Percentiles rank a stretch among this genome's conserved stretches.
Evolutionary conservation across 2,329 filamentous ascomycete genomes (phyloP).

Genomic region (Aspergillus sp.): DNA sequence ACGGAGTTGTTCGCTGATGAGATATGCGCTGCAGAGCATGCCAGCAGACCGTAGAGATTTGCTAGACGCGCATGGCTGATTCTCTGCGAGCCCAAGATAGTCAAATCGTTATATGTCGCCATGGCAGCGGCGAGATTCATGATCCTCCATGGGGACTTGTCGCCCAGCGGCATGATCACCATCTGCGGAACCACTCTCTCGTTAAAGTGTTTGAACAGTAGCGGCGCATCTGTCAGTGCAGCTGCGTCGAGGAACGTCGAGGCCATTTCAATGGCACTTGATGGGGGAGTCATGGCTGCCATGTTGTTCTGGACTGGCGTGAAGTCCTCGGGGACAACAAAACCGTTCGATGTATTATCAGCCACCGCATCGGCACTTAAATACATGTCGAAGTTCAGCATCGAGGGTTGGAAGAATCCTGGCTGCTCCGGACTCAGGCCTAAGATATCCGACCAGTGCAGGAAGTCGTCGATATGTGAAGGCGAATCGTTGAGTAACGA

Average conservation of each 20-base stretch:
- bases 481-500: conserved; percentile 19
- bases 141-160: conserved; percentile 36
- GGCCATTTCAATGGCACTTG: not conserved
- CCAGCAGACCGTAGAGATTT: conserved; percentile 31
- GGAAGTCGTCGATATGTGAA: conserved; percentile 28
- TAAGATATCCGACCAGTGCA: conserved; percentile 36
- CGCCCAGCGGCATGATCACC: conserved; percentile 29
- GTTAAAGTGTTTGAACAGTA: conserved; percentile 32
- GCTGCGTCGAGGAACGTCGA: conserved; percentile 10
- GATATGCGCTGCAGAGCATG: conserved; percentile 30
- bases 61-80: conserved; percentile 33
- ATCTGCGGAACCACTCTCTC: conserved; percentile 32
- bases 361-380: not conserved
- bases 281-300: conserved; percentile 5
- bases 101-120: conserved; percentile 31
- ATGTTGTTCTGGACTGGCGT: not conserved
- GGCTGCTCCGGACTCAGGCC: conserved; percentile 27
- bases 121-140: conserved; percentile 32
- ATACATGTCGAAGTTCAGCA: conserved; percentile 7
- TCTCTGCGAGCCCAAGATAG: conserved; percentile 25
- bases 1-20: conserved; percentile 4
- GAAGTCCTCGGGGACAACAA: not conserved
- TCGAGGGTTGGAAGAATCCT: conserved; percentile 15
- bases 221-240: conserved; percentile 23
- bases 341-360: too few species aligned